Evolutionary conservation across 495 filamentous ascomycete species (phyloP).

Genomic region (Penicillium simplicissimum): DNA sequence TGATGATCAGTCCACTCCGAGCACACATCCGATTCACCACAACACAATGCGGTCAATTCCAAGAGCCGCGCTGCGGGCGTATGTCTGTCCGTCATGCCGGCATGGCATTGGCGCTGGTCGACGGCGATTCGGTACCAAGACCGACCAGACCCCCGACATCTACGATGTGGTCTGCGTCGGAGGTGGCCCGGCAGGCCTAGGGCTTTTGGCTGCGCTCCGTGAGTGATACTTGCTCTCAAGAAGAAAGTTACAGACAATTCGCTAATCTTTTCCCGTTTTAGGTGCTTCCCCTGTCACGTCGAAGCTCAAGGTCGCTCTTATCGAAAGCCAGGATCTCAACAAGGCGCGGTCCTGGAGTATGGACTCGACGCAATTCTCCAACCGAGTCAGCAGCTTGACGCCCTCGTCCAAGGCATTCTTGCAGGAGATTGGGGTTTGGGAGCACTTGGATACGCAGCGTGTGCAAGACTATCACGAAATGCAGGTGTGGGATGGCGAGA

Average conservation of each 20-base stretch:
- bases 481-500: slow-evolving; percentile 95
- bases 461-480: slow-evolving; percentile 89
- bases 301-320: slow-evolving; percentile 78
- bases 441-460: slow-evolving; percentile 65
- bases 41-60: slow-evolving; percentile 41
- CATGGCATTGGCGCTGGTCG: slow-evolving; percentile 28
- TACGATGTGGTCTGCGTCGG: slow-evolving; percentile 97
- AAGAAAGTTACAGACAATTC: background rate
- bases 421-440: slow-evolving; percentile 81
- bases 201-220: slow-evolving; percentile 85
- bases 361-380: slow-evolving; percentile 74
- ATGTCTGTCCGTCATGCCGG: slow-evolving; percentile 46
- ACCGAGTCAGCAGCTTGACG: slow-evolving; percentile 92
- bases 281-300: slow-evolving; percentile 71
- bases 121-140: slow-evolving; percentile 34
- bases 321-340: slow-evolving; percentile 82
- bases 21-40: slow-evolving; percentile 9
- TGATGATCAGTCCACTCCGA: slow-evolving; percentile 19
- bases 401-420: slow-evolving; percentile 75
- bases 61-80: slow-evolving; percentile 37
- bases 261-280: slow-evolving; percentile 21
- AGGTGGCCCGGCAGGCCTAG: slow-evolving; percentile 92
- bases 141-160: slow-evolving; percentile 47
- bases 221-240: slow-evolving; percentile 32
- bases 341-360: slow-evolving; percentile 64